Evolutionary conservation across 441 rosid genomes (phyloP).

Genomic region (Erodium moschatum): DNA sequence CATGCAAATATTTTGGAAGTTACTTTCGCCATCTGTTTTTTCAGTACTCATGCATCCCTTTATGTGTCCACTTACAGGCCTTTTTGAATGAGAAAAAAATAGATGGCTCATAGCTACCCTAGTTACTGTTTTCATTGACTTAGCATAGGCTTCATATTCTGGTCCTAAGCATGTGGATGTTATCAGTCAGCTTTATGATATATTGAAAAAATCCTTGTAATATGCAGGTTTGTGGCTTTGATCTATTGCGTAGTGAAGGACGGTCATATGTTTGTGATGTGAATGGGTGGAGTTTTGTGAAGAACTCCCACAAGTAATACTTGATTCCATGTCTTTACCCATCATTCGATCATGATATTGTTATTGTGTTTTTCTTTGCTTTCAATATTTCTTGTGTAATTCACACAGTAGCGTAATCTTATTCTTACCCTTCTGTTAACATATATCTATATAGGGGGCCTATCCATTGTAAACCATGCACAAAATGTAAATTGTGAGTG

Average conservation of each 20-base stretch:
- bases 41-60: background rate
- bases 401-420: background rate
- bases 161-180: background rate
- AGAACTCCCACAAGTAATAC: constrained; percentile 92
- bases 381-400: background rate
- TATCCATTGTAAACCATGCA: too few relatives aligned
- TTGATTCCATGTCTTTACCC: background rate
- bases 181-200: constrained; percentile 2
- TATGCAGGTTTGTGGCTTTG: constrained; percentile 96
- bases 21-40: background rate
- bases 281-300: constrained; percentile 99
- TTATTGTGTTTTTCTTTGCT: background rate
- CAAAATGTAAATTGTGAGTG: too few relatives aligned
- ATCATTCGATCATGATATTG: background rate
- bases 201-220: background rate
- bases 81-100: background rate
- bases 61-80: background rate
- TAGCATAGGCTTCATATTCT: background rate
- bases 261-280: constrained; percentile 99
- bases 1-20: background rate
- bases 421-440: background rate
- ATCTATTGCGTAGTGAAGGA: constrained; percentile 92
- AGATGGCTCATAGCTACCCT: background rate
- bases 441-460: too few relatives aligned
- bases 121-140: background rate